Evolutionary conservation across 306 rosid species (phyloP), one percentile per base, ranked within the genome.

Genomic region (Herpetospermum pedunculosum): DNA sequence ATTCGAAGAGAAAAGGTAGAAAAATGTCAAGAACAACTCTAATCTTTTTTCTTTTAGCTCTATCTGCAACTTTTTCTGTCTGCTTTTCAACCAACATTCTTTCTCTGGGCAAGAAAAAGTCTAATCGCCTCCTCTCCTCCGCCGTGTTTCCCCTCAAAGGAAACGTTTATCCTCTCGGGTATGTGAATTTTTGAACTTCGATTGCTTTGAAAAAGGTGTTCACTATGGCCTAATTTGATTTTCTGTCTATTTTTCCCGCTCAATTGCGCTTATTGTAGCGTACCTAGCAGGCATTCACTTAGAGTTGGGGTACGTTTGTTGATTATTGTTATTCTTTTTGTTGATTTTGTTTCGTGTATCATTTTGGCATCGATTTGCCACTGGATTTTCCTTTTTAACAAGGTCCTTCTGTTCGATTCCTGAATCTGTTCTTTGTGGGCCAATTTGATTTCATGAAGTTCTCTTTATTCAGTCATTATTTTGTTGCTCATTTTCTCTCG

Each of bases 151-250:
- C 37, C 0, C 35, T 90, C 75, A 78, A 65, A 8, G 96, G 98
- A 46, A 90, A 89, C 64, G 96, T 90, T 19, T 93, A 89, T 77
- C 98, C 98, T 35, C 75, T 72, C 53, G 97, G 98, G 98, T 93
- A 84, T 63, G 86, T n/a, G 59, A 5, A n/a, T n/a, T n/a, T 69
- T 25, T 57, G 8, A 2, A 34, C 57, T 15, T 41, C 19, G 47
- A 34, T 34, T 62, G 26, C 7, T 5, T 32, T 59, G 16, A 10
- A 15, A 32, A 0, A 59, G 23, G 12, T 59, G 30, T 5, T 2
- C 19, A 2, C 13, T 2, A 13, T 15, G 23, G 43, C 41, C 4
- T 64, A 38, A 38, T 65, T 65, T 12, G 8, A 12, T 65, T 21
- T 21, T 64, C 6, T 35, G 0, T 55, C 0, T 13, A 1, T 34